phyloP scores from a whole-genome alignment of 768 basidiomycete genomes.

The Baorangia bicolor region DNA sequence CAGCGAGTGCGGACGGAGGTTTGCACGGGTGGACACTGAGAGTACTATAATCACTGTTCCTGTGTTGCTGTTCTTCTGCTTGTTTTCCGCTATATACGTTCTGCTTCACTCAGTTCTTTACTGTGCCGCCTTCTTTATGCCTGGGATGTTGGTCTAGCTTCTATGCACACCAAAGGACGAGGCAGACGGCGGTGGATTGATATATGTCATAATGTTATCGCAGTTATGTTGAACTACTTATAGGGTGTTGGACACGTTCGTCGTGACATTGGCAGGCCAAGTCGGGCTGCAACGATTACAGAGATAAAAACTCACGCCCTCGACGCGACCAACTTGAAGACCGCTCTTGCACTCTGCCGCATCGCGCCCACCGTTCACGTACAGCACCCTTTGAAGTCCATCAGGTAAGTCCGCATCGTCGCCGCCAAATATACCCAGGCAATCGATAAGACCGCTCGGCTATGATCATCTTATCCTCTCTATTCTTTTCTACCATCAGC shows the following conservation, averaged over 20 bases:
- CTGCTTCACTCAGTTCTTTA: conserved; percentile 14
- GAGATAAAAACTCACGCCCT: conserved; percentile 13
- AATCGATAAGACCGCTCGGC: conserved; percentile 18
- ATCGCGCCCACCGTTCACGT: conserved; percentile 9
- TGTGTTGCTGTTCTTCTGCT: conserved; percentile 27
- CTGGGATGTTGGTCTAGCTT: conserved; percentile 11
- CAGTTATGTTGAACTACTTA: conserved; percentile 6
- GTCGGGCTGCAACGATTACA: background rate
- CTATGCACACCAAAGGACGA: conserved; percentile 8
- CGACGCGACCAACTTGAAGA: background rate
- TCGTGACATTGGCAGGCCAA: conserved; percentile 16
- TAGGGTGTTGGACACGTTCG: conserved; percentile 27
- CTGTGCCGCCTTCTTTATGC: background rate
- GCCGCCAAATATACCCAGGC: conserved; percentile 1
- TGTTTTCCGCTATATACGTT: conserved; percentile 29
- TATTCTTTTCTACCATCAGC: conserved; percentile 17
- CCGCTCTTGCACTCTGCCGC: conserved; percentile 4
- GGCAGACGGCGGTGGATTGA: conserved; percentile 14
- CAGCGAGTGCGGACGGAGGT: conserved; percentile 63
- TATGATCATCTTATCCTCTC: conserved; percentile 6
- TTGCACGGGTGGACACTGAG: conserved; percentile 77
- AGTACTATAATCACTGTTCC: conserved; percentile 54
- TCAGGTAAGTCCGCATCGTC: conserved; percentile 21
- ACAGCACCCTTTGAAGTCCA: conserved; percentile 6
- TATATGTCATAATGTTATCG: conserved; percentile 28